These are phyloP conservation scores for Salix exigua DNA, from an alignment of 345 rosid species.

Conservation along the genomic window DNA sequence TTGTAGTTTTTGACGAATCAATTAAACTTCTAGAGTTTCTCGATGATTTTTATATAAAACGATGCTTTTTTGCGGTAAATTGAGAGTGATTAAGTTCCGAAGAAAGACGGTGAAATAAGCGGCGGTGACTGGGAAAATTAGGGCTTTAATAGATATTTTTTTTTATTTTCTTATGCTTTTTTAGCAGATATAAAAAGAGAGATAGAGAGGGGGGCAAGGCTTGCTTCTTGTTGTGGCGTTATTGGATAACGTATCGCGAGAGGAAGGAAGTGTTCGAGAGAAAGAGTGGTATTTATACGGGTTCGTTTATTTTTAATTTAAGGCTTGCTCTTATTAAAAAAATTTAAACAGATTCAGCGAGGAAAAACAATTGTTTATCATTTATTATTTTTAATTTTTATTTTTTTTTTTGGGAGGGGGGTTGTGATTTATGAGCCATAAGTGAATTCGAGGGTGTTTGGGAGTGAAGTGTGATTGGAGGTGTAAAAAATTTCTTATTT, in stretches of 20 bases:
- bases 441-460: no score
- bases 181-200: not conserved
- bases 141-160: not conserved
- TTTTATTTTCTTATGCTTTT: not conserved
- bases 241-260: constrained; percentile 2
- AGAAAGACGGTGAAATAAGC: not conserved
- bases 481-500: no score
- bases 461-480: no score
- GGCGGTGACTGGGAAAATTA: not conserved
- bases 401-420: no score
- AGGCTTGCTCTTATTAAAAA: not conserved
- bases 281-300: constrained; percentile 1
- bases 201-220: not conserved
- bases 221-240: constrained; percentile 5
- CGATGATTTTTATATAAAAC: not conserved
- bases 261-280: not conserved
- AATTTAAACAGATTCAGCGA: no score
- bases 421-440: no score
- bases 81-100: not conserved
- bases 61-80: not conserved
- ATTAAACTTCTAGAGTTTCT: not conserved
- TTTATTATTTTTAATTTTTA: no score
- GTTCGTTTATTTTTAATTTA: not conserved
- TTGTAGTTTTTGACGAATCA: not conserved
- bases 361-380: no score